Evolutionary conservation across 1,284 basidiomycete genomes (phyloP), one percentile per base, ranked within the genome.

Genomic region (Papiliotrema terrestris): DNA sequence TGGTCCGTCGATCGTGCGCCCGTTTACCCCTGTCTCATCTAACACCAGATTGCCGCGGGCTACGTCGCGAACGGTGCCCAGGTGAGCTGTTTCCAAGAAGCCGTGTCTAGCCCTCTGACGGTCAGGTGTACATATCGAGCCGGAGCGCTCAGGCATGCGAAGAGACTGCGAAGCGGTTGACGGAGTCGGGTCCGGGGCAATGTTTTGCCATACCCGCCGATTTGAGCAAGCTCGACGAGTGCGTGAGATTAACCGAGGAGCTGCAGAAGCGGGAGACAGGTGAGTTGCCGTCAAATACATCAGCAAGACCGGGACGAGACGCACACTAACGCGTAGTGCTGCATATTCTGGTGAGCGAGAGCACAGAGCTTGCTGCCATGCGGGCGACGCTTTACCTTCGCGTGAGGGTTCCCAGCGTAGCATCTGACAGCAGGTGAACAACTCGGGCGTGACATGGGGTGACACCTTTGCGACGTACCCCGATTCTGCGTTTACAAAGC

Each of bases 391-490:
- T 20, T 32, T n/a, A 17, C 13, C n/a, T 13, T 17, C 15, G 3
- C 32, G 6, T 4, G n/a, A 55, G 53, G 45, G 3, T 32, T 55
- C 8, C 53, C 49, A 45, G 38, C 51, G 38, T 26, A 14, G 29
- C 15, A 1, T 8, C 25, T n/a, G 9, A 38, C 4, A 8, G 23
- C 49, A 66, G 65, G 65, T 87, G 54, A 86, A 88, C 73, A 87
- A 87, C 59, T 84, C 84, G 2, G 86, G 85, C 2, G 83, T 82
- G 19, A 81, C 82, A 15, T 86, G 85, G 86, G 83, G 82, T 20
- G 82, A 80, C 13, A 59, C 76, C 14, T 73, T 86, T 51, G 83
- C 83, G 47, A 78, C 80, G 6, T 84, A 84, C 68, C 81, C 83
- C 43, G 84, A 76, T 54, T n/a, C 54, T 17, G 73, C 72, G 20